These are phyloP conservation scores for Firmiana major DNA, from an alignment of 345 rosid species.

Conservation along the genomic window DNA sequence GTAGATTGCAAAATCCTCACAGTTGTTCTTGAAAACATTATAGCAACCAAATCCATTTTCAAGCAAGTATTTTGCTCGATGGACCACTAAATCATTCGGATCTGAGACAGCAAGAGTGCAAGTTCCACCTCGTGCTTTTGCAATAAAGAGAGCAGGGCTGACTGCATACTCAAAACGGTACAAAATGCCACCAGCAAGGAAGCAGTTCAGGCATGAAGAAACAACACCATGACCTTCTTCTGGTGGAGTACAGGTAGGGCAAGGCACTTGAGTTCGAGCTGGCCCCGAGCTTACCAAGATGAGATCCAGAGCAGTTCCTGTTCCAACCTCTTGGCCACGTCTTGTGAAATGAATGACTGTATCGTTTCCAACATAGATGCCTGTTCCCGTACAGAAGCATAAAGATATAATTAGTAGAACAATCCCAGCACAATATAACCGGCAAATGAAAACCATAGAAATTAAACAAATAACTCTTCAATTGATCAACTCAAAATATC, in stretches of 20 bases:
- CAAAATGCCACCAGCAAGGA: conserved; percentile 76
- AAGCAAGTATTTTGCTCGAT: conserved; percentile 70
- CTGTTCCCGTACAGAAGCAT: conserved; percentile 24
- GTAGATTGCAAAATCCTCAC: conserved; percentile 80
- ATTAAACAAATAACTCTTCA: background rate
- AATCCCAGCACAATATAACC: background rate
- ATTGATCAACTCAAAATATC: background rate
- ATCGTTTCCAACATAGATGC: conserved; percentile 79
- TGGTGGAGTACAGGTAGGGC: conserved; percentile 57
- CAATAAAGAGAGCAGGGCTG: conserved; percentile 65
- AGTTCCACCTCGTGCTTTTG: conserved; percentile 90
- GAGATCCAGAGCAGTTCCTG: conserved; percentile 73
- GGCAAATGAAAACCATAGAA: background rate
- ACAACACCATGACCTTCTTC: conserved; percentile 65
- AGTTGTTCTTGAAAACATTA: conserved; percentile 72
- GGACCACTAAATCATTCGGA: conserved; percentile 43
- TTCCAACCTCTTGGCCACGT: conserved; percentile 88
- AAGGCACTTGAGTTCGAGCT: conserved; percentile 41
- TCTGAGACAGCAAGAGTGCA: conserved; percentile 81
- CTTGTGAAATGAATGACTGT: conserved; percentile 85
- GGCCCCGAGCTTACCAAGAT: conserved; percentile 76
- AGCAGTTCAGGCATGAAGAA: conserved; percentile 79
- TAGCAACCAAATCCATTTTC: conserved; percentile 88
- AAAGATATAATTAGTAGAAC: background rate
- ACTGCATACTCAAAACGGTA: conserved; percentile 82